phyloP scores from a whole-genome alignment of 805 yeast genomes.

The Candida sakaeoensis region DNA sequence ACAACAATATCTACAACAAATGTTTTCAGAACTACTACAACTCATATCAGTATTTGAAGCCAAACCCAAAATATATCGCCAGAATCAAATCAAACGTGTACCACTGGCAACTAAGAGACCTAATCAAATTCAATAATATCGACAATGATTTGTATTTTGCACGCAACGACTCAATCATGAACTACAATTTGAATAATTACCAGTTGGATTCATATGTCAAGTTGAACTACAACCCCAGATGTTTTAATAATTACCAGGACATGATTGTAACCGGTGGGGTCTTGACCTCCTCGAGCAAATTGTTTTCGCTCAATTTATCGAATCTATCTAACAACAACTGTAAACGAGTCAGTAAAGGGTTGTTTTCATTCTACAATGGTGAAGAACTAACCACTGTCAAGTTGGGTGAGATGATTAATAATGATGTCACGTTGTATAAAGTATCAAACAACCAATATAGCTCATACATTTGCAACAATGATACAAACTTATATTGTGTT shows the following conservation, averaged over 20 bases:
- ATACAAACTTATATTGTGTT: slow-evolving; percentile 62
- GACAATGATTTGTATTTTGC: slow-evolving; percentile 56
- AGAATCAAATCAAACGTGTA: slow-evolving; percentile 31
- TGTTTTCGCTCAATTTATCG: slow-evolving; percentile 22
- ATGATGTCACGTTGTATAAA: slow-evolving; percentile 60
- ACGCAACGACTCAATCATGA: slow-evolving; percentile 48
- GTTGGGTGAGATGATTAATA: slow-evolving; percentile 80
- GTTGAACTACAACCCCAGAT: slow-evolving; percentile 66
- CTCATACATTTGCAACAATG: slow-evolving; percentile 81
- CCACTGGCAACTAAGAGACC: slow-evolving; percentile 83
- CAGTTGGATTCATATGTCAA: slow-evolving; percentile 37
- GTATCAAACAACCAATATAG: slow-evolving; percentile 36
- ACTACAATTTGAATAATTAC: slow-evolving; percentile 33
- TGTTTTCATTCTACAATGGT: slow-evolving; percentile 55
- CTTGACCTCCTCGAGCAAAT: slow-evolving; percentile 36
- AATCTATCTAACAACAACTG: slow-evolving; percentile 13
- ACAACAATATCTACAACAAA: slow-evolving; percentile 12
- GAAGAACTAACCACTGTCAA: slow-evolving; percentile 46
- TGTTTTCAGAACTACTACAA: slow-evolving; percentile 44
- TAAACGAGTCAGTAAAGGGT: slow-evolving; percentile 52
- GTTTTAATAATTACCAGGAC: slow-evolving; percentile 53
- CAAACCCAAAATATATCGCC: slow-evolving; percentile 33
- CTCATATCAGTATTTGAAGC: slow-evolving; percentile 32
- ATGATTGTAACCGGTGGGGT: slow-evolving; percentile 52
- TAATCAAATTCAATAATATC: slow-evolving; percentile 49